A percentile compares a stretch with the other conserved stretches of the same genome.
Conservation (phyloP, 1,139 yeast genomes). For the Kurtzmaniella quercitrusa region DNA sequence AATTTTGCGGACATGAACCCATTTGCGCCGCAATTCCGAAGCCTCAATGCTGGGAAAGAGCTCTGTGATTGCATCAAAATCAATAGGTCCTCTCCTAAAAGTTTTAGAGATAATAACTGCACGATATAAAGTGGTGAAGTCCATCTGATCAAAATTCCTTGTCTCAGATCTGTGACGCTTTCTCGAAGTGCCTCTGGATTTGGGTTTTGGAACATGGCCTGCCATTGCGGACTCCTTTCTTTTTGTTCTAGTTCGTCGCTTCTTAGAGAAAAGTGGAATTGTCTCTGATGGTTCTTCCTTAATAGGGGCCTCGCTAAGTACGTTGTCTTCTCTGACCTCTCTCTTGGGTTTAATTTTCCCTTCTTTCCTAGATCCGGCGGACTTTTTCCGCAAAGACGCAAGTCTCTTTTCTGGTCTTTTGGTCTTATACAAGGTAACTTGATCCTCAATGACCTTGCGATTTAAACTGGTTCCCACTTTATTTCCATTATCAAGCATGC, state of each 20-base stretch:
- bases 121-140: conserved; percentile 47
- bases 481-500: conserved; percentile 23
- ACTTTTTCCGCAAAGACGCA: conserved; percentile 16
- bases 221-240: conserved; percentile 5
- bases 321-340: conserved; percentile 11
- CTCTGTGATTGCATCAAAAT: conserved; percentile 53
- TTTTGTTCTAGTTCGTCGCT: conserved; percentile 5
- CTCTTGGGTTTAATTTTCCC: conserved; percentile 6
- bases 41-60: conserved; percentile 36
- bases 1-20: conserved; percentile 57
- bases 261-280: conserved; percentile 1
- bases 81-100: conserved; percentile 44
- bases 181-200: not conserved
- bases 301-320: not conserved
- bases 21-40: conserved; percentile 46
- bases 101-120: conserved; percentile 63
- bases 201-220: not conserved
- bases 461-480: conserved; percentile 10
- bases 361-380: conserved; percentile 4
- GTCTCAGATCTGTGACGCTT: conserved; percentile 16
- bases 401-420: conserved; percentile 15
- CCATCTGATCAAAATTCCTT: conserved; percentile 35
- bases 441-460: conserved; percentile 28
- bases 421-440: conserved; percentile 22
- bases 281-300: not conserved